Percentiles rank a stretch among this genome's conserved stretches.
Conservation (phyloP, 2,329 filamentous ascomycete genomes). For the Epichloe baconii region DNA sequence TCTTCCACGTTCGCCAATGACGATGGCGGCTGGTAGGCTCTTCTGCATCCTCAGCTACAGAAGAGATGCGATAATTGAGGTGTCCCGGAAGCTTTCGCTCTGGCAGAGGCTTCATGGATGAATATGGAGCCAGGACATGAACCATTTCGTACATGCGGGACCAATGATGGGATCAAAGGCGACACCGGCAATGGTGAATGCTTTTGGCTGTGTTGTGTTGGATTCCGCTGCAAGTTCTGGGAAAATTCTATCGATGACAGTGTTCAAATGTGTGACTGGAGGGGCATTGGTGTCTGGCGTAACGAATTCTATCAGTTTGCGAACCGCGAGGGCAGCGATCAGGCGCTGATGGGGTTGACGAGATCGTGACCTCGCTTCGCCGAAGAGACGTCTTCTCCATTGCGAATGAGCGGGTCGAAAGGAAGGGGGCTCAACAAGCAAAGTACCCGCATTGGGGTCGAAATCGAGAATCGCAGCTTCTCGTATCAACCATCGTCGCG, state of each 20-base stretch:
- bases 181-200: slow-evolving; percentile 28
- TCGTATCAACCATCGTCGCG: slow-evolving; percentile 38
- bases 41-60: not conserved
- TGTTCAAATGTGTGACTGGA: slow-evolving; percentile 30
- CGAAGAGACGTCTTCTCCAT: slow-evolving; percentile 10
- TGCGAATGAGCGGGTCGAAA: slow-evolving; percentile 9
- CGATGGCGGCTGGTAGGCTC: slow-evolving; percentile 5
- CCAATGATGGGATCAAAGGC: slow-evolving; percentile 22
- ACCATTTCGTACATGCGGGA: slow-evolving; percentile 22
- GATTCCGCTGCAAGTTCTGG: slow-evolving; percentile 24
- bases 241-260: slow-evolving; percentile 33
- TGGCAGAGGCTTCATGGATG: slow-evolving; percentile 22
- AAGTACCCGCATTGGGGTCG: slow-evolving; percentile 33
- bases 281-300: slow-evolving; percentile 34
- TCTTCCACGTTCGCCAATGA: slow-evolving; percentile 20
- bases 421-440: slow-evolving; percentile 31
- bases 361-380: slow-evolving; percentile 12
- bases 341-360: slow-evolving; percentile 24
- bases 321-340: slow-evolving; percentile 33
- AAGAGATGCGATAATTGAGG: slow-evolving; percentile 7
- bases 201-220: slow-evolving; percentile 16
- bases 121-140: slow-evolving; percentile 34
- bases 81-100: slow-evolving; percentile 13
- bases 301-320: slow-evolving; percentile 35
- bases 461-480: slow-evolving; percentile 33